Evolutionary conservation across 495 filamentous ascomycete species (phyloP), one percentile per base, ranked within the genome.

Genomic region (Aspergillus ostianus): DNA sequence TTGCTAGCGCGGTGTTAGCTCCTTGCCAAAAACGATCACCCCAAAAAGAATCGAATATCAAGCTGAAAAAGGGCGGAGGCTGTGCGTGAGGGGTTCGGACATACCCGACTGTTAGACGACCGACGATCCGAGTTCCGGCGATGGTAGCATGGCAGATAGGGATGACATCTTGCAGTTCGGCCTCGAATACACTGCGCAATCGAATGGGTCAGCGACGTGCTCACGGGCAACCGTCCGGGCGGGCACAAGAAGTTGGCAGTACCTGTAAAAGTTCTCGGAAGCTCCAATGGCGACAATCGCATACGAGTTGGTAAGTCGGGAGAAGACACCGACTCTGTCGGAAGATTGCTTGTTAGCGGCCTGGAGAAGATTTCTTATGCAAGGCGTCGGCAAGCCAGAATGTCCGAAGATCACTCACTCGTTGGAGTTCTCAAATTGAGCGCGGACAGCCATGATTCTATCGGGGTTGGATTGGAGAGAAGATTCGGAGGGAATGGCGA

Each of bases 91-190:
- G 36, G 3, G 2, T 41, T 41, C 36, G 13, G 13, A 75, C 85
- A 70, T 86, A 95, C 91, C 92, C 94, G 70, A 93, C 90, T 57
- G 95, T 97, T 78, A 98, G 82, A 69, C 93, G 86, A 48, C 94
- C 94, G 68, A 98, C 87, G 72, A 98, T 98, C 60, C 93, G 82
- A 36, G 93, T 98, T 58, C 94, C 95, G 29, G 92, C 92, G 70
- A 98, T 98, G n/a, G 93, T 97, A 55, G 91, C 90, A 70, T 93
- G 90, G 77, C 92, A 97, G 77, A 98, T 96, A 61, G 94, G 94
- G 56, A 98, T 96, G 57, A 97, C 88, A 79, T 98, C 95, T 80
- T 94, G 90, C 36, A 98, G 81, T 78, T 98, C 94, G 57, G 94
- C 86, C 80, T 98, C 95, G 81, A 98, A 98, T 65, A 98, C 82